These are phyloP conservation scores for Hygrophila difformis DNA, from an alignment of 257 asterid species.

Conservation along the genomic window DNA sequence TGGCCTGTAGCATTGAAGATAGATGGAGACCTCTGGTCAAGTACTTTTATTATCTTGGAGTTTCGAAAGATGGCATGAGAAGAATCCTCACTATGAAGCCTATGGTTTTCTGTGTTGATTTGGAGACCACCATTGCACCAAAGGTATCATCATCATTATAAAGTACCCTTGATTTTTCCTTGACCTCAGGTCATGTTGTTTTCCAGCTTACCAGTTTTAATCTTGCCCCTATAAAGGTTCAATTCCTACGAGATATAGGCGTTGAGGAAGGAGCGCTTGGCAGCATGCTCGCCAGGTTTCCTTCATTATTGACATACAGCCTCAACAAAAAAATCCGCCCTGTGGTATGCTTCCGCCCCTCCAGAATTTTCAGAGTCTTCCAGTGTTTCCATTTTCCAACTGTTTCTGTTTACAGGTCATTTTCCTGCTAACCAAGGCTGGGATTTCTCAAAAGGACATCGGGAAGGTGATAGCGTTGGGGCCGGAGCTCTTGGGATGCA, in stretches of 20 bases:
- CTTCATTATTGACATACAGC: slow-evolving; percentile 79
- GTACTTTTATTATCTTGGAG: slow-evolving; percentile 87
- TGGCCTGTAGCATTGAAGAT: slow-evolving; percentile 88
- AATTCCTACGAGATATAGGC: slow-evolving; percentile 79
- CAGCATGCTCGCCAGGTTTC: slow-evolving; percentile 56
- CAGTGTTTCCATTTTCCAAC: neutral
- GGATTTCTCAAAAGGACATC: slow-evolving; percentile 53
- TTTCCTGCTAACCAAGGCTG: slow-evolving; percentile 80
- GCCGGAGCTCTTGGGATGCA: slow-evolving; percentile 89
- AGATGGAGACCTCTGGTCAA: slow-evolving; percentile 84
- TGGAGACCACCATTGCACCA: slow-evolving; percentile 63
- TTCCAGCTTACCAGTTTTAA: neutral
- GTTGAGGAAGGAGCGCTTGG: slow-evolving; percentile 71
- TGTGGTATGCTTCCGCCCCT: slow-evolving; percentile 37
- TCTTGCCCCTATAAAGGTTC: slow-evolving; percentile 41
- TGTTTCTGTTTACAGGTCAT: slow-evolving; percentile 38
- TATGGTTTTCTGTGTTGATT: slow-evolving; percentile 73
- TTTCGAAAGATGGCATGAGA: slow-evolving; percentile 83
- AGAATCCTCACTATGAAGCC: slow-evolving; percentile 75
- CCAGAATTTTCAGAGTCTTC: neutral
- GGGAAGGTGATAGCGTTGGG: slow-evolving; percentile 80
- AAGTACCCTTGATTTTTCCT: neutral
- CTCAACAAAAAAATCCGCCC: slow-evolving; percentile 91
- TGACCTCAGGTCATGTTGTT: neutral
- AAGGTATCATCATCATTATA: slow-evolving; percentile 42